phyloP scores from a whole-genome alignment of 1,139 yeast genomes.

The Geotrichum carabidarum region DNA sequence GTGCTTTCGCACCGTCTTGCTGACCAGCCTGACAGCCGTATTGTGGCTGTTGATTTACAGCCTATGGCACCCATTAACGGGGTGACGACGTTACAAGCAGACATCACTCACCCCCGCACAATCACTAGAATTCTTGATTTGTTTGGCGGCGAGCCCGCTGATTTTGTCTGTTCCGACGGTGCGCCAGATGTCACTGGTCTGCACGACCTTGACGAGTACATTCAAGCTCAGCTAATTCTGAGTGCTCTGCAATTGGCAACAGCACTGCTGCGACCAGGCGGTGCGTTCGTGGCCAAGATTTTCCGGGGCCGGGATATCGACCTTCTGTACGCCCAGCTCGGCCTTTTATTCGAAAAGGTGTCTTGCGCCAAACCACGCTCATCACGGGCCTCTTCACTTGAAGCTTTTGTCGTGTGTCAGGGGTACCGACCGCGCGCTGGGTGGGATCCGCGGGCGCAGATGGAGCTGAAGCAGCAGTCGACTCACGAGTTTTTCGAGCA shows the following conservation, averaged over 20 bases:
- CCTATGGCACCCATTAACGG: conserved; percentile 95
- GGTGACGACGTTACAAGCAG: conserved; percentile 88
- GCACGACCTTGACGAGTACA: conserved; percentile 93
- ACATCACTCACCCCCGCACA: conserved; percentile 92
- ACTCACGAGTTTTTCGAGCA: conserved; percentile 16
- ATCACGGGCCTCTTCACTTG: conserved; percentile 88
- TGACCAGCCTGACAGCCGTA: conserved; percentile 46
- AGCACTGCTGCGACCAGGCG: conserved; percentile 80
- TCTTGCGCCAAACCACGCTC: conserved; percentile 95
- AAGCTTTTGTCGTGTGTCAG: conserved; percentile 87
- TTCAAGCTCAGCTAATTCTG: conserved; percentile 87
- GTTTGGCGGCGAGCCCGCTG: conserved; percentile 90
- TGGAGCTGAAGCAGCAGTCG: conserved; percentile 46
- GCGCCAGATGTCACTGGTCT: conserved; percentile 98
- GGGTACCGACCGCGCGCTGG: conserved; percentile 77
- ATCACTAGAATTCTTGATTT: conserved; percentile 65
- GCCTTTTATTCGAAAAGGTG: conserved; percentile 75
- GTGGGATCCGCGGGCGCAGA: conserved; percentile 62
- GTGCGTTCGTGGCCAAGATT: conserved; percentile 90
- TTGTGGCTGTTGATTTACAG: conserved; percentile 91
- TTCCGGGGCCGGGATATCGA: conserved; percentile 95
- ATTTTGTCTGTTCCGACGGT: conserved; percentile 93
- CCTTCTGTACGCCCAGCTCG: conserved; percentile 79
- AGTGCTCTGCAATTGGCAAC: conserved; percentile 90
- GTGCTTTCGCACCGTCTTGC: conserved; percentile 63